phyloP scores from a whole-genome alignment of 2,329 filamentous ascomycete species.

The Colletotrichum kahawae region DNA sequence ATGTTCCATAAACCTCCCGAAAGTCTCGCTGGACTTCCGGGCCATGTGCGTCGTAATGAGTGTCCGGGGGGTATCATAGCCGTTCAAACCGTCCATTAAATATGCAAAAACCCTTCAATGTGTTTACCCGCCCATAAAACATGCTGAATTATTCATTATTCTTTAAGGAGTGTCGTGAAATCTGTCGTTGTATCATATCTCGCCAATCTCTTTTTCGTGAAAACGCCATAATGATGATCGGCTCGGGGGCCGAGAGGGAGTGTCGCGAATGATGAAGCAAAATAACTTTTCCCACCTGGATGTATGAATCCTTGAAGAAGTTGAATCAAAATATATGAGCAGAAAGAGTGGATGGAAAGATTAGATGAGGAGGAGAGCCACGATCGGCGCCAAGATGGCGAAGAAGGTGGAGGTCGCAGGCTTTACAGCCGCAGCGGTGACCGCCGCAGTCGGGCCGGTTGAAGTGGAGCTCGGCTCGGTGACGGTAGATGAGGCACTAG shows the following conservation, averaged over 20 bases:
- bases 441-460: not conserved
- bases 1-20: not conserved
- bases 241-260: not conserved
- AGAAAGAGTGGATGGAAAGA: not conserved
- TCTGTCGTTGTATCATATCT: not conserved
- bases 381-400: conserved; percentile 2
- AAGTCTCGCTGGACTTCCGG: not conserved
- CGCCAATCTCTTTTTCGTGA: not conserved
- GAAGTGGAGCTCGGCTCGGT: not conserved
- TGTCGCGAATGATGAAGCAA: conserved; percentile 3
- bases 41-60: not conserved
- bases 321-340: not conserved
- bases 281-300: not conserved
- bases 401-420: not conserved
- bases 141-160: conserved; percentile 5
- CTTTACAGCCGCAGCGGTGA: not conserved
- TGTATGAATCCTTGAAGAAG: not conserved
- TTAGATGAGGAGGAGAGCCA: conserved; percentile 15
- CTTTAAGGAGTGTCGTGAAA: conserved; percentile 18
- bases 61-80: conserved; percentile 5
- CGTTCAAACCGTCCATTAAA: not conserved
- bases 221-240: not conserved
- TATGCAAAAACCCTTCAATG: not conserved
- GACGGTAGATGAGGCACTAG: not conserved
- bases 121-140: not conserved